A percentile compares a stretch with the other conserved stretches of the same genome.
Conservation (phyloP, 148 eudicot genomes). For the Rhododendron henanense region DNA sequence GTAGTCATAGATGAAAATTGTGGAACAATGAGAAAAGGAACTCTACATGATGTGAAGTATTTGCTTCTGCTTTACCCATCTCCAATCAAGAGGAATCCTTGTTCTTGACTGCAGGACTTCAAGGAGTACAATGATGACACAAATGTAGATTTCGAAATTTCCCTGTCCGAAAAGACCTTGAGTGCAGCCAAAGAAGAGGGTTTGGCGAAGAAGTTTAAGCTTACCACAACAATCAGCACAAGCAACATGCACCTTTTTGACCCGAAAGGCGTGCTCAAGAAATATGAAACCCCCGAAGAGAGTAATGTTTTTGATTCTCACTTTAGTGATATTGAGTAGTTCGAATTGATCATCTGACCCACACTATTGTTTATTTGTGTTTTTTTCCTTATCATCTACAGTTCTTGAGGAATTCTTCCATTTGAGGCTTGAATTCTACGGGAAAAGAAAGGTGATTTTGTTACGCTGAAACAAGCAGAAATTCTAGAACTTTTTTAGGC, state of each 20-base stretch:
- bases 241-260: constrained; percentile 96
- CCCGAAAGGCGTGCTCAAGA: constrained; percentile 64
- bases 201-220: constrained; percentile 78
- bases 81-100: too few relatives aligned
- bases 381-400: constrained; percentile 19
- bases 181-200: constrained; percentile 67
- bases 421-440: constrained; percentile 58
- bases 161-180: constrained; percentile 42
- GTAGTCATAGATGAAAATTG: too few relatives aligned
- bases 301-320: constrained; percentile 36
- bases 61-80: too few relatives aligned
- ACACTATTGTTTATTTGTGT: too few relatives aligned
- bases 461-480: too few relatives aligned
- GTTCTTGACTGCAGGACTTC: constrained; percentile 40
- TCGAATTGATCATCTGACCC: too few relatives aligned
- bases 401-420: constrained; percentile 79
- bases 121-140: constrained; percentile 43
- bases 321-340: background rate
- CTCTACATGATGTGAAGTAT: too few relatives aligned
- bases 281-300: constrained; percentile 74
- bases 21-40: too few relatives aligned
- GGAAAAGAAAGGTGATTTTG: constrained; percentile 55
- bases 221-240: constrained; percentile 68
- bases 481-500: too few relatives aligned
- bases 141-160: constrained; percentile 43